Evolutionary conservation across 2,329 filamentous ascomycete genomes (phyloP).

Genomic region (Fusarium sororula): DNA sequence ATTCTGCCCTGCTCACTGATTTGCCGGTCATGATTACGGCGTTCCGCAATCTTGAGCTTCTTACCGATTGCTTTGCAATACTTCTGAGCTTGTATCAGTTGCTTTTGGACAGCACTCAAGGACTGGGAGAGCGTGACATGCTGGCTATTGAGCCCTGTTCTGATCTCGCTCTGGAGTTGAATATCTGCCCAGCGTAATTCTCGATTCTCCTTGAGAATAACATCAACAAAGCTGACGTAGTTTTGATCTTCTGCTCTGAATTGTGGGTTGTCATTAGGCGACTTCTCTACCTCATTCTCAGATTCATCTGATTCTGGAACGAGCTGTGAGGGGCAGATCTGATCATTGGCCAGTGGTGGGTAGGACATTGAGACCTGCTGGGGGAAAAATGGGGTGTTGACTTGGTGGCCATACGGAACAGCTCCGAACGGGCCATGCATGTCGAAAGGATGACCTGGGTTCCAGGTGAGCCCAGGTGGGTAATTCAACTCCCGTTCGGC

Average conservation of each 20-base stretch:
- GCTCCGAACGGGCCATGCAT: not conserved
- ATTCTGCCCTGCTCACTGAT: not conserved
- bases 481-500: not conserved
- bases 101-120: not conserved
- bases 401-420: accelerated
- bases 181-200: not conserved
- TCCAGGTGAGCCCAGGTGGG: not conserved
- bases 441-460: not conserved
- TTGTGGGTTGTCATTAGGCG: not conserved
- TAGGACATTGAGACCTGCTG: too few relatives aligned
- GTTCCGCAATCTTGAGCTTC: not conserved
- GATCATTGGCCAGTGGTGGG: not conserved
- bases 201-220: not conserved
- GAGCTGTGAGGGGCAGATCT: not conserved
- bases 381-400: not conserved
- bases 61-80: not conserved
- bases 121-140: not conserved
- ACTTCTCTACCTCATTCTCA: too few relatives aligned
- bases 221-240: accelerated
- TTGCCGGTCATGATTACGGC: not conserved
- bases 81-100: not conserved
- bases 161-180: not conserved
- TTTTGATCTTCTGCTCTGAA: not conserved
- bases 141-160: not conserved
- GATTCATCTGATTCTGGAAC: not conserved